Base-by-base conservation (phyloP, 2,329 filamentous ascomycete species). In the Claviceps paspali region DNA sequence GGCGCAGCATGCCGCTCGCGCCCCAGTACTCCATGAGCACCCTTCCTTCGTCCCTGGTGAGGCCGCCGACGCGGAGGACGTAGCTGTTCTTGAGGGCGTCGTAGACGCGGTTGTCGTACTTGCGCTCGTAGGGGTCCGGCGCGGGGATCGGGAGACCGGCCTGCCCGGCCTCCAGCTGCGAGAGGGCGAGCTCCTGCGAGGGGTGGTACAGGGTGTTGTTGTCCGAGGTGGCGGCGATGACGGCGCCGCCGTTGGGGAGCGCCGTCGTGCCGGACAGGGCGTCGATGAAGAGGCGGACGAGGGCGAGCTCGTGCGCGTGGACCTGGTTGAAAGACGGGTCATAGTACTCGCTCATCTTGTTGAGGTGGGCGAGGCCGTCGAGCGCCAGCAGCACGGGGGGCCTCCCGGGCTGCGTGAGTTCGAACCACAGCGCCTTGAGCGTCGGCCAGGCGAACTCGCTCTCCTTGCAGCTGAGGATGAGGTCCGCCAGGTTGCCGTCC, bases 21-120 rank as follows among this genome's bases (percentile, higher is more conserved):
- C 84, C 86, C 68, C 88, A 96, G 62, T 95, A 96, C 63, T 95
- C 86, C 76, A 96, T 79, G 48, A 93, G 65, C 1, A 76, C 70
- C 41, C 79, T 73, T 9, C 83, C 77, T 61, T 96, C 88, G 2
- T 68, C 61, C 59, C 79, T 82, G 49, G 65, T 79, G 46, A 95
- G 51, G 7, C 83, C 81, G 29, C 70, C 67, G 15, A 94, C 53
- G 15, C 71, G 67, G 37, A 77, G 45, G 2, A 76, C 61, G 41
- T 61, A 55, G 29, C 68, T 62, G 31, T 63, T 63, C 43, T 64
- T 57, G 36, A 79, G 58, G 2, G 60, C 61, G 17, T 65, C 64
- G 45, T 72, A 70, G 30, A 70, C 66, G 29, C 72, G 65, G 37
- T 64, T 54, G 48, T 79, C 74, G 55, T 75, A 79, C 43, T 57